Conservation (phyloP, 768 basidiomycete species). For the Grammothele lineata region DNA sequence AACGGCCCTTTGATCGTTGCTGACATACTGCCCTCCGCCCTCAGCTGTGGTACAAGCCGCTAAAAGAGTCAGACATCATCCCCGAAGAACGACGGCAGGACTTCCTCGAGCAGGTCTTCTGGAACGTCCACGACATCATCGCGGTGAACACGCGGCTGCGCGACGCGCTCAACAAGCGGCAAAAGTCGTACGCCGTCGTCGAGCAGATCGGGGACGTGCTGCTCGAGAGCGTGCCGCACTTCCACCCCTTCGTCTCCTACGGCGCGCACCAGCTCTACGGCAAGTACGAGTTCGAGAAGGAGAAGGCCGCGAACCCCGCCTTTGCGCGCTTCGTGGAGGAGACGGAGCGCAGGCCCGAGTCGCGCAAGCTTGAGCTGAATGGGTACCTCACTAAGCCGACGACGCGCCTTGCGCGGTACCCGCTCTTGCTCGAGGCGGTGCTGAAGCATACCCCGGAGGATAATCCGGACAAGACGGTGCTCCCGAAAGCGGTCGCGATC, state of each 20-base stretch:
- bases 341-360: constrained; percentile 90
- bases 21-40: neutral
- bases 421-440: constrained; percentile 87
- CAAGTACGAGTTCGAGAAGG: constrained; percentile 99
- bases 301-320: constrained; percentile 87
- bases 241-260: constrained; percentile 91
- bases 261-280: constrained; percentile 97
- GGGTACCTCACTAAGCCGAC: constrained; percentile 98
- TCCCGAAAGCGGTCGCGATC: constrained; percentile 74
- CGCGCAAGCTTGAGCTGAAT: constrained; percentile 93
- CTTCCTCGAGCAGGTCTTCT: constrained; percentile 93
- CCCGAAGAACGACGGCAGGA: constrained; percentile 71
- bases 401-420: constrained; percentile 95
- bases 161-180: constrained; percentile 90
- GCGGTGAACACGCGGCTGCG: constrained; percentile 87
- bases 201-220: constrained; percentile 90
- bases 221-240: constrained; percentile 79
- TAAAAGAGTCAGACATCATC: constrained; percentile 74
- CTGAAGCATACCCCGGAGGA: constrained; percentile 90
- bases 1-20: neutral
- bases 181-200: constrained; percentile 93
- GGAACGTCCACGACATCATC: constrained; percentile 95
- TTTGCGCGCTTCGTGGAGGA: constrained; percentile 97
- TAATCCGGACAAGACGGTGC: constrained; percentile 73
- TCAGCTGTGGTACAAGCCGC: constrained; percentile 86